These are phyloP conservation scores for Cercospora berteroae DNA, from an alignment of 2,329 filamentous ascomycete genomes.

Conservation along the genomic window DNA sequence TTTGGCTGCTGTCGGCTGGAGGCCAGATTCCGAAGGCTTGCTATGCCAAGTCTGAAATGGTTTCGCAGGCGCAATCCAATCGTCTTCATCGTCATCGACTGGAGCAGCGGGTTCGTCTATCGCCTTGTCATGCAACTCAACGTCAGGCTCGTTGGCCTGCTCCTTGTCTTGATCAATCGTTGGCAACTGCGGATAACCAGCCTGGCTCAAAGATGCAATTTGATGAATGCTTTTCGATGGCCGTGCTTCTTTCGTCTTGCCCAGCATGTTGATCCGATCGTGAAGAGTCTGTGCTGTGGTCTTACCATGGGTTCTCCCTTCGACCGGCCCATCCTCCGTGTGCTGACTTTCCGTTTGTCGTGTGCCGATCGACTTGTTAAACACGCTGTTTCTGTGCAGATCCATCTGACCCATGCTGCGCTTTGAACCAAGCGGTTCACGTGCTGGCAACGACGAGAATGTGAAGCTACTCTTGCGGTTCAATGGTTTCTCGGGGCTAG, in stretches of 20 bases:
- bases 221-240: constrained; percentile 43
- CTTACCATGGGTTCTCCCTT: constrained; percentile 67
- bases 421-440: constrained; percentile 80
- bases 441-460: constrained; percentile 86
- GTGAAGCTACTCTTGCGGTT: constrained; percentile 92
- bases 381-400: constrained; percentile 63
- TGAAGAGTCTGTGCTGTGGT: constrained; percentile 92
- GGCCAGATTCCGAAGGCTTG: constrained; percentile 14
- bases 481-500: constrained; percentile 71
- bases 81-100: constrained; percentile 52
- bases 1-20: constrained; percentile 13
- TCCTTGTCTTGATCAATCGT: constrained; percentile 20
- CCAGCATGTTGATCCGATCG: constrained; percentile 81
- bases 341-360: constrained; percentile 62
- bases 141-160: constrained; percentile 10
- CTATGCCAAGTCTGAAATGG: constrained; percentile 20
- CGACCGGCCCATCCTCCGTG: constrained; percentile 49
- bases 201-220: constrained; percentile 34
- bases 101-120: constrained; percentile 26
- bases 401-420: constrained; percentile 82
- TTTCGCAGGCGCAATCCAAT: constrained; percentile 57
- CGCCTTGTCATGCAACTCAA: constrained; percentile 11
- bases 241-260: constrained; percentile 52
- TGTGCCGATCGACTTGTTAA: constrained; percentile 67
- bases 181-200: constrained; percentile 44